Evolutionary conservation across 768 basidiomycete species (phyloP).

Genomic region (Termitomyces titanicus): DNA sequence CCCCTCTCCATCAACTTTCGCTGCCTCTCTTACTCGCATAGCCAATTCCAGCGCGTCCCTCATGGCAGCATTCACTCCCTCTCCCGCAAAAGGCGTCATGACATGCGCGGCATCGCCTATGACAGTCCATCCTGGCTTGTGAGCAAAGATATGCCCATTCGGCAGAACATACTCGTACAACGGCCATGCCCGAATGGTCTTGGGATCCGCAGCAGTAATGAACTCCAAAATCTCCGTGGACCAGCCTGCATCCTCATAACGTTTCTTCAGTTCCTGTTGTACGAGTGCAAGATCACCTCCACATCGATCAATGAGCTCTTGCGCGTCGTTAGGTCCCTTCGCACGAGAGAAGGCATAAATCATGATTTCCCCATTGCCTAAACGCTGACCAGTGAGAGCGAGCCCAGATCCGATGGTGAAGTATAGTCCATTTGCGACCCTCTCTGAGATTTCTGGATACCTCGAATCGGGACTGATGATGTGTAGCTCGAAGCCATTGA

Average conservation of each 20-base stretch:
- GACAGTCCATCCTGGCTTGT: constrained; percentile 15
- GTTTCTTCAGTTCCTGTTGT: background rate
- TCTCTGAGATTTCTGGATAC: constrained; percentile 20
- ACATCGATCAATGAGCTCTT: constrained; percentile 2
- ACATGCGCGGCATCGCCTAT: constrained; percentile 24
- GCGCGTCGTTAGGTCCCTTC: background rate
- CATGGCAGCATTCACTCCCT: constrained; percentile 21
- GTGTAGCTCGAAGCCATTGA: constrained; percentile 16
- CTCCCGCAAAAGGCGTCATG: constrained; percentile 22
- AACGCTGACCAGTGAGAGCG: constrained; percentile 7
- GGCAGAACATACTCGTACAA: constrained; percentile 12
- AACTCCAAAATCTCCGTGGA: constrained; percentile 5
- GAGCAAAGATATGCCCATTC: constrained; percentile 10
- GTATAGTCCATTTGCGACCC: constrained; percentile 26
- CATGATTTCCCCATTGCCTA: constrained; percentile 12
- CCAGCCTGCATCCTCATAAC: constrained; percentile 7
- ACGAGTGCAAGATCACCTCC: constrained; percentile 2
- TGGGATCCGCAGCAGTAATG: constrained; percentile 8
- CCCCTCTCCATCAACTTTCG: background rate
- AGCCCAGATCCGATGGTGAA: constrained; percentile 12
- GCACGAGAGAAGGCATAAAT: constrained; percentile 2
- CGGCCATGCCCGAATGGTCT: constrained; percentile 9
- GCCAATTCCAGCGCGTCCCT: constrained; percentile 18
- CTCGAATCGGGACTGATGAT: constrained; percentile 9
- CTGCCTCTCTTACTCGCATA: background rate